Base-by-base conservation (phyloP, 2,329 filamentous ascomycete species). In the Fusarium sororula region DNA sequence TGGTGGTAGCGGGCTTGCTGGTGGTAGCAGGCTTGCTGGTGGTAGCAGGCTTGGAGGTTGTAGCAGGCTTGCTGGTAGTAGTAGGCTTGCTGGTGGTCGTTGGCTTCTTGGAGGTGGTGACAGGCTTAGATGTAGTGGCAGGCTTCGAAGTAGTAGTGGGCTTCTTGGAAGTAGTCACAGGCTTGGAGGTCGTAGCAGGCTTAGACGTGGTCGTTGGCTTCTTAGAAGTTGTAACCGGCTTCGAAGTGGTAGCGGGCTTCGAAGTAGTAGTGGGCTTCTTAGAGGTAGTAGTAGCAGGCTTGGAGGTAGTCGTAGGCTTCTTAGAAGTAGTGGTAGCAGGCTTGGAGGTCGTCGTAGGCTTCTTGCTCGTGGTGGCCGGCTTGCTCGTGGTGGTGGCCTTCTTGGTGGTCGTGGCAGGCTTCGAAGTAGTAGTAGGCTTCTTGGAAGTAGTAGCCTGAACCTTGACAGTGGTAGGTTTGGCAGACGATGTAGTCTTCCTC, bases 121-220 rank as follows among this genome's bases (percentile, higher is more conserved):
- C n/a, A 2, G 42, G 42, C 42, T 45, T 45, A 0, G 11, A 13
- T 1, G 42, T 45, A 0, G 42, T 45, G 1, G 11, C 11, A 0
- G 42, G 24, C 42, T 45, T 59, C 0, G 26, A 39, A 9, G 62
- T 44, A 0, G 39, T 24, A 13, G 24, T 4, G 2, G 35, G 15
- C 18, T 26, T 59, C 26, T 63, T 63, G 2, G 35, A 38, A 1
- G 38, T 63, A 0, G 53, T 63, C 0, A 5, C 20, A 2, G 60
- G 24, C 61, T 63, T 63, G 1, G 53, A 39, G 2, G 60, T 30
- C 1, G 55, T 50, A 2, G 12, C 20, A 4, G 32, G 35, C 32
- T 58, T 45, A 0, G n/a, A 26, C 0, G 39, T 42, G 1, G 39
- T 42, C 2, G 41, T n/a, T 0, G 41, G 41, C 41, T 42, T 42